A percentile compares a stretch with the other conserved stretches of the same genome.
Evolutionary conservation across 257 asterid species (phyloP).

Genomic region (Capsicum pubescens): DNA sequence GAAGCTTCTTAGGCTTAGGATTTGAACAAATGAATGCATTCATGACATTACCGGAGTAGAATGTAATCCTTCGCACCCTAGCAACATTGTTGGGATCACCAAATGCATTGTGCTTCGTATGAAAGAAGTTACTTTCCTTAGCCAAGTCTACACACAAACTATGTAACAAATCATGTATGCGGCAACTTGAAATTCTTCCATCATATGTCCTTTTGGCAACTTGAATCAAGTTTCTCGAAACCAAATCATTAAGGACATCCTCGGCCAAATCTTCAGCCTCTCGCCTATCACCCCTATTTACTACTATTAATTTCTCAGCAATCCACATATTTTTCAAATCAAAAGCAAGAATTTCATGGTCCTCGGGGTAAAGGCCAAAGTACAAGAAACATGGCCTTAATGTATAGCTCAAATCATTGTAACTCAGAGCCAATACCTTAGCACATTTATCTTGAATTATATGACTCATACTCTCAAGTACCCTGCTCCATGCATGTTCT

Average conservation of each 20-base stretch:
- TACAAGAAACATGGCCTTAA: constrained; percentile 27
- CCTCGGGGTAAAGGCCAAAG: constrained; percentile 25
- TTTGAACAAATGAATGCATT: not conserved
- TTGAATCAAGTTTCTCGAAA: not conserved
- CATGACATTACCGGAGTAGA: not conserved
- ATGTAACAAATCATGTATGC: not conserved
- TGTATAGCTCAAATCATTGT: constrained; percentile 5
- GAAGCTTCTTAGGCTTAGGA: not conserved
- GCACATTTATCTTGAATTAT: not conserved
- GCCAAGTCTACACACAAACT: not conserved
- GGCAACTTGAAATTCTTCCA: constrained; percentile 1
- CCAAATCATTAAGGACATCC: not conserved
- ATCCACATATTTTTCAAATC: constrained; percentile 17
- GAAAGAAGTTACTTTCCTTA: not conserved
- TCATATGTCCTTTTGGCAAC: not conserved
- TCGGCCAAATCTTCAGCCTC: not conserved
- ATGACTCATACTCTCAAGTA: not conserved
- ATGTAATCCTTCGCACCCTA: constrained; percentile 7
- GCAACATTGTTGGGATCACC: not conserved
- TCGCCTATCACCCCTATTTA: not conserved
- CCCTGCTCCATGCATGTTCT: too few species aligned
- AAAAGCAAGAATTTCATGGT: not conserved
- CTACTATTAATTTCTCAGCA: not conserved
- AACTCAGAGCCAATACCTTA: constrained; percentile 7
- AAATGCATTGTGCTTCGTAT: not conserved